Conservation (phyloP, 768 basidiomycete genomes). For the Hypsizygus marmoreus region DNA sequence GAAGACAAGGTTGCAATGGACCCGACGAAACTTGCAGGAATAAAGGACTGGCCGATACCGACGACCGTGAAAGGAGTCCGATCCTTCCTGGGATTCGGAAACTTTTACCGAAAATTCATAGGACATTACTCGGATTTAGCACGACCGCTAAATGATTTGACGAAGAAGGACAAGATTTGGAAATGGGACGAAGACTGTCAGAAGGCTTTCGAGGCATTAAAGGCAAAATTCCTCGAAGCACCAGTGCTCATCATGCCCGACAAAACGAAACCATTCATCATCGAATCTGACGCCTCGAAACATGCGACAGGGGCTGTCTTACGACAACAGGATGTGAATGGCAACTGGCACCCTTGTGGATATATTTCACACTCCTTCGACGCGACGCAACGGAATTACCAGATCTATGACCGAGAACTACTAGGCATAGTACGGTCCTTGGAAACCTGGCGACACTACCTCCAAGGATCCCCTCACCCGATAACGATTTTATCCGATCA, state of each 20-base stretch:
- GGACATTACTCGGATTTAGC: no score
- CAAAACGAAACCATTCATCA: background rate
- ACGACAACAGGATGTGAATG: constrained; percentile 19
- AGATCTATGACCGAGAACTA: constrained; percentile 43
- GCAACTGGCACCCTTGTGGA: constrained; percentile 30
- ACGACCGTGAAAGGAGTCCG: no score
- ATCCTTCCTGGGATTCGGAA: no score
- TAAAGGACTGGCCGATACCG: no score
- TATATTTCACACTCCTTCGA: constrained; percentile 24
- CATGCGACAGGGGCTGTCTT: constrained; percentile 16
- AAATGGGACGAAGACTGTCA: constrained; percentile 11
- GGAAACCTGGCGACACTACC: constrained; percentile 19
- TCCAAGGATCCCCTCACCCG: no score
- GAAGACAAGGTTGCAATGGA: no score
- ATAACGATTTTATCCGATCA: no score
- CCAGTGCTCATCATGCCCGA: constrained; percentile 24
- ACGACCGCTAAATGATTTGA: background rate
- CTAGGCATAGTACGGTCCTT: constrained; percentile 41
- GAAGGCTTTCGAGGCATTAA: constrained; percentile 29
- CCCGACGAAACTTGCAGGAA: no score
- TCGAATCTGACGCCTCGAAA: constrained; percentile 14
- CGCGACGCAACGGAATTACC: constrained; percentile 40
- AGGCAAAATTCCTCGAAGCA: constrained; percentile 21
- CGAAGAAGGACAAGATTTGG: background rate
- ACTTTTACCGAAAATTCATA: no score